A percentile compares a stretch with the other conserved stretches of the same genome.
Evolutionary conservation across 495 filamentous ascomycete species (phyloP).

Genomic region (Thermochaetoides thermophila): DNA sequence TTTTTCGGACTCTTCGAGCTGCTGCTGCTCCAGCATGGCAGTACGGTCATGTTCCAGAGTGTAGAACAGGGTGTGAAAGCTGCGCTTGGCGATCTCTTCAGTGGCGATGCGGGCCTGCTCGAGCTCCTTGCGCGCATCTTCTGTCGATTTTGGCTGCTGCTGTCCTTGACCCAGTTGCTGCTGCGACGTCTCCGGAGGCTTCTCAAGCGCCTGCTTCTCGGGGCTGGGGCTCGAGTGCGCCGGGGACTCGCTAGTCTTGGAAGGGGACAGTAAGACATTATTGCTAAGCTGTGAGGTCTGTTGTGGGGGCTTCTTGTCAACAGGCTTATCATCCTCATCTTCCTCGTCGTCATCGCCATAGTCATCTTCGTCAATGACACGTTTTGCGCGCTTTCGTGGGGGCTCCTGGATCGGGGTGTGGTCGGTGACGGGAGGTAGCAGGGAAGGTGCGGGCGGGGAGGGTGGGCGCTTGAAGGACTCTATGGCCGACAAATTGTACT

Average conservation of each 20-base stretch:
- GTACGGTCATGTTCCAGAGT: constrained; percentile 88
- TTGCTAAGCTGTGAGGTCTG: constrained; percentile 43
- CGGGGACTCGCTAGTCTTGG: constrained; percentile 44
- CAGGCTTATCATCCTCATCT: constrained; percentile 30
- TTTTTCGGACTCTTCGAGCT: constrained; percentile 88
- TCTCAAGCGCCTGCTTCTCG: constrained; percentile 32
- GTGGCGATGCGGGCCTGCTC: constrained; percentile 89
- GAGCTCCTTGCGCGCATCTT: constrained; percentile 81
- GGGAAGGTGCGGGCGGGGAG: constrained; percentile 13
- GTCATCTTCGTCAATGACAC: constrained; percentile 56
- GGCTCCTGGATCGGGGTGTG: constrained; percentile 32
- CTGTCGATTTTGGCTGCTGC: constrained; percentile 47
- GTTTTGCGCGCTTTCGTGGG: constrained; percentile 34
- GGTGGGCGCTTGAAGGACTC: constrained; percentile 23
- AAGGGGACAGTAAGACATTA: constrained; percentile 35
- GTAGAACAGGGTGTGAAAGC: constrained; percentile 84
- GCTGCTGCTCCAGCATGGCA: constrained; percentile 95
- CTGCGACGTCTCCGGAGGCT: constrained; percentile 9
- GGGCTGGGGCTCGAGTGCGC: constrained; percentile 38
- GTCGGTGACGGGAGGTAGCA: constrained; percentile 31
- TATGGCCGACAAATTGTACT: constrained; percentile 28
- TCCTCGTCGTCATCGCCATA: constrained; percentile 82
- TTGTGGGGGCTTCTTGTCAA: constrained; percentile 32
- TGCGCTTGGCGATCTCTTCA: constrained; percentile 75
- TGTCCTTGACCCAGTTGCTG: no score